Percentiles rank a stretch among this genome's conserved stretches.
Conservation (phyloP, 2,329 filamentous ascomycete species). For the Epichloe aotearoae region DNA sequence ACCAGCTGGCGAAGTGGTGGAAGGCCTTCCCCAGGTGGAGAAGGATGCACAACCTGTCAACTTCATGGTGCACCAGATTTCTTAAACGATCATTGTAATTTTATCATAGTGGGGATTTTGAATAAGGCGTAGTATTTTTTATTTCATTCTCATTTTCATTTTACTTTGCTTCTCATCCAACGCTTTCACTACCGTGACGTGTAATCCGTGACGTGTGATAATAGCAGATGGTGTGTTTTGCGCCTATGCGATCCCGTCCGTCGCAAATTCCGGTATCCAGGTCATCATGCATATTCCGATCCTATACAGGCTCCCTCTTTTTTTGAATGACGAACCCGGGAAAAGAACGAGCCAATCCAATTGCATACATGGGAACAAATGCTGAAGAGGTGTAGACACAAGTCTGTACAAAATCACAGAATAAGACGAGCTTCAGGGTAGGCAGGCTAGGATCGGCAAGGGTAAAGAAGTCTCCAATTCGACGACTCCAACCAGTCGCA, state of each 20-base stretch:
- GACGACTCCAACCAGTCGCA: neutral
- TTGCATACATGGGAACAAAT: too few species aligned
- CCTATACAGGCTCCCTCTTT: too few species aligned
- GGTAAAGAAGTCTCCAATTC: neutral
- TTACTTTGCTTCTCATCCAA: neutral
- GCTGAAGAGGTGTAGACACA: too few species aligned
- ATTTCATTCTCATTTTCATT: neutral
- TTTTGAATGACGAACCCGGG: too few species aligned
- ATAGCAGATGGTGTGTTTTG: too few species aligned
- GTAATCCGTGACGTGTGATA: too few species aligned
- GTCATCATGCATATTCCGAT: too few species aligned
- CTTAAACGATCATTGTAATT: slow-evolving; percentile 3
- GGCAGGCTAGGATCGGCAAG: neutral
- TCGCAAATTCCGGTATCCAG: too few species aligned
- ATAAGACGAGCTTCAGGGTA: neutral
- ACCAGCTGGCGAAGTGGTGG: slow-evolving; percentile 11
- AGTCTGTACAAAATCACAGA: neutral
- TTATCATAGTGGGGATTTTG: neutral
- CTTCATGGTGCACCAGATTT: slow-evolving; percentile 23
- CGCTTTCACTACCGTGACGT: too few species aligned
- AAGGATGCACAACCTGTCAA: slow-evolving; percentile 17
- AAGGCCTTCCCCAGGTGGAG: slow-evolving; percentile 14
- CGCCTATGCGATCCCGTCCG: too few species aligned
- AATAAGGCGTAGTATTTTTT: neutral
- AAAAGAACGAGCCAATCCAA: too few species aligned